phyloP scores from a whole-genome alignment of 805 yeast genomes.

The Tetrapisispora arboricola region DNA sequence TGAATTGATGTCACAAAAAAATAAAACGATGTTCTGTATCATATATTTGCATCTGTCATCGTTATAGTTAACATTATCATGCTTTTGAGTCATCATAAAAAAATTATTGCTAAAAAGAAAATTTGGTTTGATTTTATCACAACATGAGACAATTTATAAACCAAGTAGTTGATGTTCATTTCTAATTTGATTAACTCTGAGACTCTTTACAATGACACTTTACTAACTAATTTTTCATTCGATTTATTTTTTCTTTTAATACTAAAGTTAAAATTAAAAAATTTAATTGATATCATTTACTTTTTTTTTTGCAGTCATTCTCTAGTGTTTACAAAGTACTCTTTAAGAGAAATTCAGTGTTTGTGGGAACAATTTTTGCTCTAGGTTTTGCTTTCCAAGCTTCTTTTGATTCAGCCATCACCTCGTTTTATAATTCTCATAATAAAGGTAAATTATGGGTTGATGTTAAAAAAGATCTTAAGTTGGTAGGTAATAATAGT shows the following conservation, averaged over 20 bases:
- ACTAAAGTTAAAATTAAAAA: not conserved
- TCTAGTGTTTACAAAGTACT: conserved; percentile 51
- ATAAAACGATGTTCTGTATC: too few relatives aligned
- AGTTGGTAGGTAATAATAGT: conserved; percentile 46
- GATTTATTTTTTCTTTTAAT: not conserved
- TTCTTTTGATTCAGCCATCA: conserved; percentile 56
- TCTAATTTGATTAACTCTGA: too few relatives aligned
- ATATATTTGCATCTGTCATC: too few relatives aligned
- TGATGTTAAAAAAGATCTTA: conserved; percentile 47
- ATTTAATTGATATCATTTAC: not conserved
- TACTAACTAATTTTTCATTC: too few relatives aligned
- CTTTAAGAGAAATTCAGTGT: conserved; percentile 85
- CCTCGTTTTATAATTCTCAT: conserved; percentile 63
- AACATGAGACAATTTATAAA: too few relatives aligned
- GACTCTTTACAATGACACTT: too few relatives aligned
- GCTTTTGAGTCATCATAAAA: too few relatives aligned
- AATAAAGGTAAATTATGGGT: conserved; percentile 83
- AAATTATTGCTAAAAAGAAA: too few relatives aligned
- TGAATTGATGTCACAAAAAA: too few relatives aligned
- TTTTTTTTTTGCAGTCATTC: conserved; percentile 22
- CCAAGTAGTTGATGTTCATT: too few relatives aligned
- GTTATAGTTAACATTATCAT: too few relatives aligned
- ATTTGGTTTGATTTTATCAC: too few relatives aligned
- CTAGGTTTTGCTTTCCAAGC: conserved; percentile 83
- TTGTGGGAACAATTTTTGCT: conserved; percentile 71